These are phyloP conservation scores for Curvularia verruculosa DNA, from an alignment of 2,329 filamentous ascomycete genomes.

Conservation along the genomic window DNA sequence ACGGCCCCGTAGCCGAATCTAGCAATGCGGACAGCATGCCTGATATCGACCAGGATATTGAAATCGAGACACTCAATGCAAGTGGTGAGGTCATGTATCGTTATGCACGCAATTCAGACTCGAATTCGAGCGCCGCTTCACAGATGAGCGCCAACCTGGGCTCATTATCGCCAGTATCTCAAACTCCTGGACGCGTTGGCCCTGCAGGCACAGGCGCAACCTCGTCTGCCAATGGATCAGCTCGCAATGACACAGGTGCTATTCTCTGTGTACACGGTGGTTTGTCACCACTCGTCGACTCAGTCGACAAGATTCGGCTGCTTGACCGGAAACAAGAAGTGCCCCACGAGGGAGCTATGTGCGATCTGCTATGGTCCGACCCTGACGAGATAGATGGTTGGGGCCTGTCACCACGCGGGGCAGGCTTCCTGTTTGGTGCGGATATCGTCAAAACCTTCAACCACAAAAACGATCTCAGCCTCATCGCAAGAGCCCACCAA, in stretches of 20 bases:
- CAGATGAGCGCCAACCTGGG: slow-evolving; percentile 40
- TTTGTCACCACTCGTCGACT: slow-evolving; percentile 87
- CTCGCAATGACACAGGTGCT: slow-evolving; percentile 64
- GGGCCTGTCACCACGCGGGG: slow-evolving; percentile 91
- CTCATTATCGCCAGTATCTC: slow-evolving; percentile 47
- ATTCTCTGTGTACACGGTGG: slow-evolving; percentile 96
- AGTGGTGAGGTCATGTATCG: slow-evolving; percentile 78
- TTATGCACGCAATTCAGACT: slow-evolving; percentile 61
- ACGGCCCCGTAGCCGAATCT: slow-evolving; percentile 57
- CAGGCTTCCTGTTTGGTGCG: slow-evolving; percentile 92
- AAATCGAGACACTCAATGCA: slow-evolving; percentile 92
- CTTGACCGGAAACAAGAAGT: slow-evolving; percentile 96
- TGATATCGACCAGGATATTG: slow-evolving; percentile 72
- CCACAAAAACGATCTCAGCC: slow-evolving; percentile 85
- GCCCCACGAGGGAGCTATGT: slow-evolving; percentile 98
- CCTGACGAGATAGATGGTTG: slow-evolving; percentile 98
- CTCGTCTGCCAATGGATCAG: slow-evolving; percentile 64
- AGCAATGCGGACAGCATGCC: slow-evolving; percentile 58
- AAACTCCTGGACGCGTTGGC: slow-evolving; percentile 63
- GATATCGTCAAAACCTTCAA: slow-evolving; percentile 97
- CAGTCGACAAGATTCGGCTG: slow-evolving; percentile 91
- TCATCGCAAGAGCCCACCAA: slow-evolving; percentile 94
- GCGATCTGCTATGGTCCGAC: slow-evolving; percentile 96
- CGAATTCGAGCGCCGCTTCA: slow-evolving; percentile 45
- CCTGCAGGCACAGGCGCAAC: slow-evolving; percentile 81